phyloP scores from a whole-genome alignment of 164 flowering plant genomes.

The Annona cherimola region DNA sequence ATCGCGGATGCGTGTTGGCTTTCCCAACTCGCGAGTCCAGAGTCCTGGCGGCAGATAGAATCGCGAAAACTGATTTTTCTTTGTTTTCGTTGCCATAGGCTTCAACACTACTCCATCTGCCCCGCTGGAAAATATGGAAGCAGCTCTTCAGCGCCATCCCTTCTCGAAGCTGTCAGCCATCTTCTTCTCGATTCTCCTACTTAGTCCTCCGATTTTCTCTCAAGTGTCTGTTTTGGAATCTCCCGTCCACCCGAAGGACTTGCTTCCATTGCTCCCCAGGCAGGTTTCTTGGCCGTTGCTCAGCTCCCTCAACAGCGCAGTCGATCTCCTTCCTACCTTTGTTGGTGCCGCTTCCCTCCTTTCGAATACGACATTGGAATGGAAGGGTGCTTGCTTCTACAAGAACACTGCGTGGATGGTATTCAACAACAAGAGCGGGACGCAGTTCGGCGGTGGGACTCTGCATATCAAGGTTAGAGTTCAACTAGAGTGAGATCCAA shows the following conservation, averaged over 20 bases:
- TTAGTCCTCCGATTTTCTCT: constrained; percentile 2
- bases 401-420: constrained; percentile 81
- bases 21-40: too few relatives aligned
- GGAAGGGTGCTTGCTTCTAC: constrained; percentile 94
- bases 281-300: constrained; percentile 76
- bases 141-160: neutral
- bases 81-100: too few relatives aligned
- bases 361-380: constrained; percentile 32
- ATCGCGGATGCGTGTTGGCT: too few relatives aligned
- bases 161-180: neutral
- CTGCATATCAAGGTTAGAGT: constrained; percentile 71
- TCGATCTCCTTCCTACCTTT: constrained; percentile 68
- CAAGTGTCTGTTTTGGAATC: constrained; percentile 22
- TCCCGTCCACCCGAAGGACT: constrained; percentile 54
- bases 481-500: neutral
- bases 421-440: constrained; percentile 63
- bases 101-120: too few relatives aligned
- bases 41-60: too few relatives aligned
- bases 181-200: neutral
- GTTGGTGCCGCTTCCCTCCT: constrained; percentile 61
- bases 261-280: constrained; percentile 71
- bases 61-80: too few relatives aligned
- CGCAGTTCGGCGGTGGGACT: constrained; percentile 85
- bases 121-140: neutral
- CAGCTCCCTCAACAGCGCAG: constrained; percentile 43